Conservation (phyloP, 2,329 filamentous ascomycete species). For the Ceratocystis ficicola region DNA sequence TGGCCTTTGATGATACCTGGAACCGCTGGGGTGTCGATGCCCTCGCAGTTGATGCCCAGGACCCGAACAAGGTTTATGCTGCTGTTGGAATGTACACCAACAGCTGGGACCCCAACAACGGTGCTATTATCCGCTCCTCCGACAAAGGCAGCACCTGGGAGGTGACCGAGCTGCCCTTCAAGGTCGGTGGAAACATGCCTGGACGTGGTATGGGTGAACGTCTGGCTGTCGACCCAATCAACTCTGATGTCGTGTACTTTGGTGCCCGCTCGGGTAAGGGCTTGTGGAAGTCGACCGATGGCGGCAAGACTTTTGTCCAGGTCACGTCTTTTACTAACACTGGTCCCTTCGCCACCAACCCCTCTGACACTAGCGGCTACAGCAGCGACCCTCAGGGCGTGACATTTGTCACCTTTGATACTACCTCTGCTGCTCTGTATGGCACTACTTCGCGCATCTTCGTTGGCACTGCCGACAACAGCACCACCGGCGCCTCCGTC, state of each 20-base stretch:
- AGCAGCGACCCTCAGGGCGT: conserved; percentile 38
- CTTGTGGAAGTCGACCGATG: conserved; percentile 46
- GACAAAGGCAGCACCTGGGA: conserved; percentile 44
- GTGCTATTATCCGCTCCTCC: conserved; percentile 42
- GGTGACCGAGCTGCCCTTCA: conserved; percentile 41
- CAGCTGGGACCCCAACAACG: conserved; percentile 45
- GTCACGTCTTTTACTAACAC: conserved; percentile 41
- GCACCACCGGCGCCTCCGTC: conserved; percentile 35
- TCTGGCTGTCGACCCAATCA: conserved; percentile 45
- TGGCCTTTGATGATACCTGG: conserved; percentile 36
- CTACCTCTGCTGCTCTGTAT: conserved; percentile 35
- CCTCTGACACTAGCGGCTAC: conserved; percentile 35
- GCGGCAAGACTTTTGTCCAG: conserved; percentile 41
- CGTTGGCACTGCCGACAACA: conserved; percentile 43
- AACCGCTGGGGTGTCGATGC: conserved; percentile 47
- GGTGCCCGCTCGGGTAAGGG: conserved; percentile 47
- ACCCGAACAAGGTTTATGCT: conserved; percentile 41
- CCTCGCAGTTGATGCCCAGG: conserved; percentile 42
- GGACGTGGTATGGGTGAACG: conserved; percentile 48
- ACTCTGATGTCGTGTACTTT: conserved; percentile 45
- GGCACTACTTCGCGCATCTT: conserved; percentile 46
- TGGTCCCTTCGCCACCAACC: conserved; percentile 38
- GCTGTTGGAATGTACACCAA: conserved; percentile 49
- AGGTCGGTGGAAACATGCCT: conserved; percentile 51
- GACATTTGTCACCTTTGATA: conserved; percentile 44